A percentile compares a stretch with the other conserved stretches of the same genome.
These are phyloP conservation scores for Cryptosporidium tyzzeri DNA, from an alignment of 169 alveolate genomes.

Conservation along the genomic window DNA sequence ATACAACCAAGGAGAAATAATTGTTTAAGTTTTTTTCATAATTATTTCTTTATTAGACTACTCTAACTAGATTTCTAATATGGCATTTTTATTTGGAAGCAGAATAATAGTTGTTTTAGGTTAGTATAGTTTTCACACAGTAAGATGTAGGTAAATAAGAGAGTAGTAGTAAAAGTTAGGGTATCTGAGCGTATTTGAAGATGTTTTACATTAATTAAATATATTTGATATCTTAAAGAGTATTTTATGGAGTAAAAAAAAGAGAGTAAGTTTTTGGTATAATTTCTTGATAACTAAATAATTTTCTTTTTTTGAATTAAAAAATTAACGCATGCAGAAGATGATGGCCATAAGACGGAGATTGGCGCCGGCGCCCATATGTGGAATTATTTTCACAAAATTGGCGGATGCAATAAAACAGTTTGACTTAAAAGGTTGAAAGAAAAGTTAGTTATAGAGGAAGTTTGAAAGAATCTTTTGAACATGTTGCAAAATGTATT, in stretches of 20 bases:
- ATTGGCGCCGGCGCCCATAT: slow-evolving; percentile 4
- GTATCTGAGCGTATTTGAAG: neutral
- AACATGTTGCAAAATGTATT: slow-evolving; percentile 7
- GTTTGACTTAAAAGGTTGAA: slow-evolving; percentile 2
- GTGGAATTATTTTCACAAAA: neutral
- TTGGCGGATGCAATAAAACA: slow-evolving; percentile 4
- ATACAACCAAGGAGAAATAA: too few species aligned
- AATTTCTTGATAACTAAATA: neutral
- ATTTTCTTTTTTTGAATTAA: neutral
- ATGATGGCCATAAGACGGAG: neutral
- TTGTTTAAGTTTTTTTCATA: too few species aligned
- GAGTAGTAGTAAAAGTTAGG: neutral
- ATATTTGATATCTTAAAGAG: too few species aligned
- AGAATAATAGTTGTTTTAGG: too few species aligned
- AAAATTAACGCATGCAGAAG: neutral
- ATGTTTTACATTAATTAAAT: too few species aligned
- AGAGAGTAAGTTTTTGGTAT: neutral
- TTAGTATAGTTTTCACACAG: neutral
- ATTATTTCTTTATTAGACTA: too few species aligned
- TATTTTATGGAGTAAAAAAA: neutral
- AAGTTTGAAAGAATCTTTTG: neutral
- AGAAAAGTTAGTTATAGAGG: slow-evolving; percentile 3
- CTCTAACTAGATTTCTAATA: too few species aligned
- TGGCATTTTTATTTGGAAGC: too few species aligned
- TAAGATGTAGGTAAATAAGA: too few species aligned